Conservation (phyloP, 2,329 filamentous ascomycete genomes). For the Trichoderma sp. region DNA sequence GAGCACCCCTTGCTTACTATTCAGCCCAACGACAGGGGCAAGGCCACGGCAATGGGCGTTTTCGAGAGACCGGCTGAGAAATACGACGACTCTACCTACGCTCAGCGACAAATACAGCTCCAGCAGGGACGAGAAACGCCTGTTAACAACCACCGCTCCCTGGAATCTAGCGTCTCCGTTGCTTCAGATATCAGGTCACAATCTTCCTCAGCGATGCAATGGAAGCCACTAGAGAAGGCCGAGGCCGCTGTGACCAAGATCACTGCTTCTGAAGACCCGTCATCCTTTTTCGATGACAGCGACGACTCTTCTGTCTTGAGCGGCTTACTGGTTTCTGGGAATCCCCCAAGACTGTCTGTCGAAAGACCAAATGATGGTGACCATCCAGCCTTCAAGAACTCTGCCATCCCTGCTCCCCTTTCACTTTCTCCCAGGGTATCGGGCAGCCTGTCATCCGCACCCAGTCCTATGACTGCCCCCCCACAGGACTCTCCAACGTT, state of each 20-base stretch:
- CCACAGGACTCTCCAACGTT: conserved; percentile 74
- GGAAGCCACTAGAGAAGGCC: conserved; percentile 34
- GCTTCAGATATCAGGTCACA: conserved; percentile 40
- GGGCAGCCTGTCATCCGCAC: neutral
- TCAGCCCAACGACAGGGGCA: conserved; percentile 73
- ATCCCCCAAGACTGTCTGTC: conserved; percentile 37
- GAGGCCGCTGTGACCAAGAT: conserved; percentile 32
- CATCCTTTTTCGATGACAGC: conserved; percentile 47
- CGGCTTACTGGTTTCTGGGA: conserved; percentile 10
- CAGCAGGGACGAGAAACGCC: conserved; percentile 70
- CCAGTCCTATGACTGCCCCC: conserved; percentile 17
- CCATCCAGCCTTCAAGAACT: conserved; percentile 52
- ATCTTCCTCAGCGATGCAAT: conserved; percentile 46
- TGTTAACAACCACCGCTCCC: conserved; percentile 40
- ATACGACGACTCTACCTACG: conserved; percentile 83
- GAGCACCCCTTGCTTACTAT: conserved; percentile 64
- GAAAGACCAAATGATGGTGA: conserved; percentile 51
- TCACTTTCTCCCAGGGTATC: conserved; percentile 31
- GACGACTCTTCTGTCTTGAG: conserved; percentile 34
- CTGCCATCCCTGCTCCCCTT: conserved; percentile 44
- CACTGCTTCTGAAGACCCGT: conserved; percentile 32
- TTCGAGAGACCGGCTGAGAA: conserved; percentile 68
- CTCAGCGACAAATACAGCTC: conserved; percentile 76
- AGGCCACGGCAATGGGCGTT: conserved; percentile 66
- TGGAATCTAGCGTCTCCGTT: conserved; percentile 45